A percentile compares a stretch with the other conserved stretches of the same genome.
Evolutionary conservation across 2,329 filamentous ascomycete genomes (phyloP).

Genomic region (Xylariaceae sp.): DNA sequence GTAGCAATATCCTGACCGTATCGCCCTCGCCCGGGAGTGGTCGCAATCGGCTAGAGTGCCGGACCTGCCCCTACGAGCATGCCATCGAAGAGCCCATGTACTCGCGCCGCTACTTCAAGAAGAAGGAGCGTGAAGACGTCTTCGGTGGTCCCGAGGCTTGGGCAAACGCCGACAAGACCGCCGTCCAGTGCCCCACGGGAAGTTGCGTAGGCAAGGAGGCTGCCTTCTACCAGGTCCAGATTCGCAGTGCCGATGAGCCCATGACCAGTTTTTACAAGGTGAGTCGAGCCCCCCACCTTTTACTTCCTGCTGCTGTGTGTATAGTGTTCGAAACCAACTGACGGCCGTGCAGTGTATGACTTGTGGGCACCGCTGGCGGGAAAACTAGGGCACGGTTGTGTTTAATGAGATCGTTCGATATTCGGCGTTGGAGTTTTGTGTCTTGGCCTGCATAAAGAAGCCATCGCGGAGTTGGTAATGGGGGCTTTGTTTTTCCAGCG

Average conservation of each 20-base stretch:
- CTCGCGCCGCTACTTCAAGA: constrained; percentile 75
- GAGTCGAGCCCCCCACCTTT: constrained; percentile 13
- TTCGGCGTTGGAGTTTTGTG: constrained; percentile 14
- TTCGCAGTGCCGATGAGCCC: constrained; percentile 94
- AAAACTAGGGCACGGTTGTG: constrained; percentile 43
- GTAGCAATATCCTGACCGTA: constrained; percentile 78
- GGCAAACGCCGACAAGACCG: constrained; percentile 83
- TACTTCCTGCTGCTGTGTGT: background rate
- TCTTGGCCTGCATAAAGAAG: background rate
- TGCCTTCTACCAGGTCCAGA: constrained; percentile 95
- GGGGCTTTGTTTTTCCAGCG: background rate
- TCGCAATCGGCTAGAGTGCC: constrained; percentile 85
- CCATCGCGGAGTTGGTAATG: constrained; percentile 1
- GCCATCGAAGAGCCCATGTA: constrained; percentile 73
- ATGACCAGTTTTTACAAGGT: constrained; percentile 97
- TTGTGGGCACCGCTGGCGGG: constrained; percentile 61
- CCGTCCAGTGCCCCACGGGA: constrained; percentile 75
- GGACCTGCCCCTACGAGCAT: constrained; percentile 90
- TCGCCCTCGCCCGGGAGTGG: constrained; percentile 48
- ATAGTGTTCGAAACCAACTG: constrained; percentile 13
- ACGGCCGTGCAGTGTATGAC: constrained; percentile 53
- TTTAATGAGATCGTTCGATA: constrained; percentile 3
- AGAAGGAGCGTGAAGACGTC: constrained; percentile 83
- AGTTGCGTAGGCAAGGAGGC: constrained; percentile 77
- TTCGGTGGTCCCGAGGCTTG: constrained; percentile 83